Conservation (phyloP, 306 rosid genomes). For the Quercus dentata region DNA sequence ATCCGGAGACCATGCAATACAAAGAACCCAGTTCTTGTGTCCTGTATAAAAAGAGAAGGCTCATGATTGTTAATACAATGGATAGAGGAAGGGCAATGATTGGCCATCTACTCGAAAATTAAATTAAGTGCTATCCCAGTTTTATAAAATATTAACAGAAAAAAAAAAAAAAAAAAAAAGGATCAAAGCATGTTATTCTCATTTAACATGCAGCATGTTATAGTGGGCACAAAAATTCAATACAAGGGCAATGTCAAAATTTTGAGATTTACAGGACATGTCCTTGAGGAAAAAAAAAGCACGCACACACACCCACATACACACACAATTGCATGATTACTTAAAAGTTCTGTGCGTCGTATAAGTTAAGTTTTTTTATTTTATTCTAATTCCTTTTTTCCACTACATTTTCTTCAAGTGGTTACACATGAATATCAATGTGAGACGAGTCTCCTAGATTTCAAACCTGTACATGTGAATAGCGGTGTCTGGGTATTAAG, state of each 20-base stretch:
- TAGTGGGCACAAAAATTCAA: not conserved
- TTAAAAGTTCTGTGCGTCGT: not conserved
- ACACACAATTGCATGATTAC: no score
- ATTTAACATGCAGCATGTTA: not conserved
- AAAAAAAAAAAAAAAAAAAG: not conserved
- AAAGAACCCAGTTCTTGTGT: conserved; percentile 93
- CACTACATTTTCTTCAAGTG: not conserved
- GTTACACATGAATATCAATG: conserved; percentile 18
- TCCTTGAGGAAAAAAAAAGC: not conserved
- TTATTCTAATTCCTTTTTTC: not conserved
- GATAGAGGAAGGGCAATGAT: not conserved
- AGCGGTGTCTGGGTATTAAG: conserved; percentile 81
- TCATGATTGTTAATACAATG: conserved; percentile 3
- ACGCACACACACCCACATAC: not conserved
- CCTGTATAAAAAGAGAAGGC: conserved; percentile 44
- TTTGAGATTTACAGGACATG: not conserved
- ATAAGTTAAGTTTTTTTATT: conserved; percentile 1
- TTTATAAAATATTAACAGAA: not conserved
- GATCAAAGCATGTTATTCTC: not conserved
- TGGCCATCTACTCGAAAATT: not conserved
- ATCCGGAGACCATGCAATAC: conserved; percentile 94
- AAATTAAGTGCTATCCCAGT: not conserved
- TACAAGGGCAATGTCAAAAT: not conserved
- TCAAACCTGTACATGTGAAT: conserved; percentile 83
- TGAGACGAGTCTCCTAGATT: not conserved